Conservation (phyloP, 352 stramenopile genomes). For the Globisporangium parvum region DNA sequence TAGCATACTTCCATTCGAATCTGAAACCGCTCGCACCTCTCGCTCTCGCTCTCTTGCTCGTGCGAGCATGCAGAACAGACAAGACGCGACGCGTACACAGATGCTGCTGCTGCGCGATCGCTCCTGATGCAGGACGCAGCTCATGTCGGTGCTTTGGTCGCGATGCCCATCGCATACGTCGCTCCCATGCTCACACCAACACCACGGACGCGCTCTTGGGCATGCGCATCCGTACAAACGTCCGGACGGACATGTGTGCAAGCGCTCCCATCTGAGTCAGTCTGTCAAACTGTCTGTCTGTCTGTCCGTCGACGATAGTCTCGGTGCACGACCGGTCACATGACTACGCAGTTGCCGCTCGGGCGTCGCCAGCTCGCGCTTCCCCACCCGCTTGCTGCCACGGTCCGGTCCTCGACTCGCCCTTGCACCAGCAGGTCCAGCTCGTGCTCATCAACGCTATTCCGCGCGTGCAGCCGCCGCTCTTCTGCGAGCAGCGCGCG, state of each 20-base stretch:
- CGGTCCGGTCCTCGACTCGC: slow-evolving; percentile 16
- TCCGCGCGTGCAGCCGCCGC: slow-evolving; percentile 33
- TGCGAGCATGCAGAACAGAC: no score
- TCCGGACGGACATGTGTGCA: background rate
- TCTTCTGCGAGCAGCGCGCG: slow-evolving; percentile 40
- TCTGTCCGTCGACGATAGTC: background rate
- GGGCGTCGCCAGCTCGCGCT: background rate
- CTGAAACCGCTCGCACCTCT: no score
- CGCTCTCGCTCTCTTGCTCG: no score
- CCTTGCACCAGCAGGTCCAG: slow-evolving; percentile 46
- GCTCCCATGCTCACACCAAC: no score
- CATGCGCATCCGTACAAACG: background rate
- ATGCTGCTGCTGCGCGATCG: no score
- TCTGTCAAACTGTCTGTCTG: background rate
- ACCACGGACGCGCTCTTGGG: no score
- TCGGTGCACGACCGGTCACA: slow-evolving; percentile 2
- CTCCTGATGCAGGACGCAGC: no score
- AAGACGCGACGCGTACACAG: no score
- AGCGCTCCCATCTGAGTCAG: background rate
- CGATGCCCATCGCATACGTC: no score
- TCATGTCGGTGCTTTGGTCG: no score
- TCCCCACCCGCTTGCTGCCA: background rate
- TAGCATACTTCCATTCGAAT: no score
- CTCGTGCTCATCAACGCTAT: slow-evolving; percentile 42
- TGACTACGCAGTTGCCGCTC: slow-evolving; percentile 8